Base-by-base conservation (phyloP, 2,329 filamentous ascomycete species). In the Trichoderma guizhouense region DNA sequence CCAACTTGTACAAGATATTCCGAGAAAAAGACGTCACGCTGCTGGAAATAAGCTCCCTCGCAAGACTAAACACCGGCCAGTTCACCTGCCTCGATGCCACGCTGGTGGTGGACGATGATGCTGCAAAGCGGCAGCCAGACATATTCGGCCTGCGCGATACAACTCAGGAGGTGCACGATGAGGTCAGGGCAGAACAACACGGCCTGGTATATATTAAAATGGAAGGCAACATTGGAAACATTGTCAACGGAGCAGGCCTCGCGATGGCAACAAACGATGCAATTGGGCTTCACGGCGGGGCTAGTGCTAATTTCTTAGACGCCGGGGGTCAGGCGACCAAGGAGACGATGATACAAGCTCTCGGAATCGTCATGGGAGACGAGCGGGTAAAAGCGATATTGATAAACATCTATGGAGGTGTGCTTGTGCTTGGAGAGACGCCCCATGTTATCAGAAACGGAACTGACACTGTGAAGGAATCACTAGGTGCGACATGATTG, bases 241-340 rank as follows among this genome's bases (percentile, higher is more conserved):
- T 97, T 74, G 93, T 97, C 74, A 97, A 97, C 78, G 94, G 94
- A 57, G 94, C 95, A 0, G 94, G 94, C 0, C 87, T 97, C 1
- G 94, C 94, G 0, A 96, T 97, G 92, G 96, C 96, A 79, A 97
- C 94, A 0, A 90, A 95, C 72, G 94, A 97, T 79, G 92, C 92
- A 0, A 88, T 97, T 2, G 85, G 87, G 3, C 83, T 89, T 14
- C 88, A 89, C 69, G 91, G 91, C 9, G 93, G 93, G 2, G 82
- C 85, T 39, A 91, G 91, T 28, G 89, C 93, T 12, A 97, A 97
- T 77, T 97, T 97, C 79, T 86, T 97, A 69, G 94, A 97, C 79
- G 97, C 93, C 0, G 94, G 95, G 32, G 94, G 94, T 43, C 96
- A 97, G 80, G 94, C 94, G 0, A 97, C 94, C 0, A 88, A 89